Base-by-base conservation (phyloP, 805 yeast genomes). In the Metschnikowia cerradonensis region DNA sequence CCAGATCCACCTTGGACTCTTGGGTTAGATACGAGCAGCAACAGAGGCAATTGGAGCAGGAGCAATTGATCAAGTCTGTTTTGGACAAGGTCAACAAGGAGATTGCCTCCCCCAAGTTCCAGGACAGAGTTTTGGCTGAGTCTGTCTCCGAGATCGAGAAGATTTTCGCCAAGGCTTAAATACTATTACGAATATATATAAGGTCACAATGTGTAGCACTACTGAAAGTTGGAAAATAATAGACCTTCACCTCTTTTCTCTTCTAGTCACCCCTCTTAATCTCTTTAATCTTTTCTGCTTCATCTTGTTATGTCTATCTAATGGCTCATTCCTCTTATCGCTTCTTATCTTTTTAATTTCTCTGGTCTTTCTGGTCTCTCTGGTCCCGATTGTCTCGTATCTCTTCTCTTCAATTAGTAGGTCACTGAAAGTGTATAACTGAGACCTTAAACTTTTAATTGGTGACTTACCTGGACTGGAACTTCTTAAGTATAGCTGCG, bases 21-120 rank as follows among this genome's bases (percentile, higher is more conserved):
- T 94, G 99, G 99, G 97, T 91, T 64, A 89, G 98, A 83, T 88
- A 88, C 75, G 99, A 94, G 80, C 86, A 89, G 61, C 90, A 90
- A 70, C 94, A 91, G 61, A 92, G 97, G 79, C 96, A 90, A 79
- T 76, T 83, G 68, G 96, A 94, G 81, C 99, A 94, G 81, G 81
- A 84, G 74, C 96, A 89, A 74, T 84, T 94, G 65, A 83, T 95
- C 61, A 76, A 87, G 67, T 66, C 90, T 52, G 96, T 94, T 59
- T 88, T 90, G 69, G 77, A 90, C 49, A 90, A 89, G 79, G 94
- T 92, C 65, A 83, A 88, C 79, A 75, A 85, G 72, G 94, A 90
- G 75, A 73, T 94, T 62, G 74, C 78, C 63, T 86, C 86, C 76
- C 83, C 96, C 55, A 88, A 88, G 79, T 90, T 91, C 87, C 97